Base-by-base conservation (phyloP, 176 grass and related monocot species). In the Paspalum vaginatum region DNA sequence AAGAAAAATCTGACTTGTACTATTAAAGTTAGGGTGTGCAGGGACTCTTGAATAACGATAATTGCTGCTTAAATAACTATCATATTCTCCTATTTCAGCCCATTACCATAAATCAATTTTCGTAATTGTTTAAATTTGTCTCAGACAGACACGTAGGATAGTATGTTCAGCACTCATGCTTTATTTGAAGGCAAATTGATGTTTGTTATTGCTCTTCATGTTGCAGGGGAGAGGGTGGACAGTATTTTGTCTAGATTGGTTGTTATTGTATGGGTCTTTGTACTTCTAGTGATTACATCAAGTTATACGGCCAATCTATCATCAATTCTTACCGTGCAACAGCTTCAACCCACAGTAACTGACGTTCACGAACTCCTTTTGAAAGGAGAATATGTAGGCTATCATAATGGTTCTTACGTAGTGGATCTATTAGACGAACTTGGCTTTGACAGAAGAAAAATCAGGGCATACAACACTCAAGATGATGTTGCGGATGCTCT, bases 271-370 rank as follows among this genome's bases (percentile, higher is more conserved):
- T 90, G 85, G 85, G 22, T 85, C 8, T 85, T 85, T 73, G 79
- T 88, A 10, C 72, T 94, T 27, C 85, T 91, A 9, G 72, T 91
- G 75, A 82, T 94, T 52, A 84, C 88, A 4, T 86, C 88, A 66
- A 94, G 85, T 46, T 94, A 94, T 46, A 94, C 88, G 21, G 88
- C 91, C 74, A 94, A 79, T 58, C 73, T 94, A 43, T 40, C 91
- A 15, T 94, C 88, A 17, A 91, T 94, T 79, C 79, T 94, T 6
- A 94, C 88, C 2, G 70, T 91, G 14, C 82, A 91, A 17, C 56
- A 94, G 32, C 88, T 91, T 72, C 70, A 78, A 77, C 88, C 88
- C 8, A 76, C 88, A 41, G 82, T 88, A 37, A 94, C 79, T 37
- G 44, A 80, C 45, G 11, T 86, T 39, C 73, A 76, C 62, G 75